These are phyloP conservation scores for Stenogyne calaminthoides DNA, from an alignment of 305 asterid genomes.

Conservation along the genomic window DNA sequence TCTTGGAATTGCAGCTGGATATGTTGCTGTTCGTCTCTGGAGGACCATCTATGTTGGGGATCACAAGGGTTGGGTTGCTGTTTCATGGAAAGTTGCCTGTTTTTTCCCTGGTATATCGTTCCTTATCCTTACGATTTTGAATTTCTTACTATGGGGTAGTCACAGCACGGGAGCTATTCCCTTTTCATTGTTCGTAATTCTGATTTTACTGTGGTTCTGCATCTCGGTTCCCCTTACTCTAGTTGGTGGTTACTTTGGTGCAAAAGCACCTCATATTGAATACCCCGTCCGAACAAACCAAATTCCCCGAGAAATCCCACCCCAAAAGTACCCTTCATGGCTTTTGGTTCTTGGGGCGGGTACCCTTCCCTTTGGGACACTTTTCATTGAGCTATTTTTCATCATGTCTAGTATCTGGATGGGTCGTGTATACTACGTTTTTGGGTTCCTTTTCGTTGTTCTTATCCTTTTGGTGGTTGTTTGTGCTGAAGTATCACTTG, in stretches of 20 bases:
- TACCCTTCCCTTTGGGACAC: conserved; percentile 77
- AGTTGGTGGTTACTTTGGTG: conserved; percentile 64
- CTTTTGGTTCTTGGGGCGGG: conserved; percentile 72
- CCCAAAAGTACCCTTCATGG: conserved; percentile 73
- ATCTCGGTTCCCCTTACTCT: conserved; percentile 69
- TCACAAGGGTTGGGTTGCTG: conserved; percentile 59
- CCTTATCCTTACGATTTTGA: conserved; percentile 51
- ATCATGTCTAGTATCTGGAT: conserved; percentile 72
- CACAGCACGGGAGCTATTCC: conserved; percentile 79
- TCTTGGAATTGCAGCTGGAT: conserved; percentile 72
- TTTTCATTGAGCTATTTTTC: conserved; percentile 72
- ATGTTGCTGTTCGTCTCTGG: conserved; percentile 69
- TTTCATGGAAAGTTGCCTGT: conserved; percentile 57
- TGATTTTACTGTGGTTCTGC: conserved; percentile 65
- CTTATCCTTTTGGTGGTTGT: conserved; percentile 59
- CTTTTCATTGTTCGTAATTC: conserved; percentile 53
- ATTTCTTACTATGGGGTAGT: conserved; percentile 70
- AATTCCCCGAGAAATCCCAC: conserved; percentile 70
- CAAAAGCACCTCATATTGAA: conserved; percentile 63
- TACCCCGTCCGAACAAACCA: conserved; percentile 70
- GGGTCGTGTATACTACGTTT: conserved; percentile 80
- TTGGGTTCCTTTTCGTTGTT: conserved; percentile 66
- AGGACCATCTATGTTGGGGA: conserved; percentile 61
- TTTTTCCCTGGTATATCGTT: conserved; percentile 72
- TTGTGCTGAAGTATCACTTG: conserved; percentile 74